Conservation (phyloP, 805 yeast genomes). For the Starmerella roubikii region DNA sequence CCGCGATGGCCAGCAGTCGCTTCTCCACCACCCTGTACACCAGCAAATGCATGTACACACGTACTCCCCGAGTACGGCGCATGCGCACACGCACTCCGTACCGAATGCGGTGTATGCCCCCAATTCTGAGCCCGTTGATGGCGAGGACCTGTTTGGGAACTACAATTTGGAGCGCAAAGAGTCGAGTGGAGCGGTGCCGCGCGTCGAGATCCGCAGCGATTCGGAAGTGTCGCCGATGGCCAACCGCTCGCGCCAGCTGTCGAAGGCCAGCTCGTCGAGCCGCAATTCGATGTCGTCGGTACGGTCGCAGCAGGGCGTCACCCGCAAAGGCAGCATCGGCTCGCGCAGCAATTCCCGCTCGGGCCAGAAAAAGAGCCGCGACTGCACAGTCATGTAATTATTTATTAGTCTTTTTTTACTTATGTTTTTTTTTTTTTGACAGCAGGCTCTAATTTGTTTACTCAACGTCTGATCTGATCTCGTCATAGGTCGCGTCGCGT, state of each 20-base stretch:
- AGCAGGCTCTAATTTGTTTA: not conserved
- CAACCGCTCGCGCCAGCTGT: not conserved
- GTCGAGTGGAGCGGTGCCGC: too few relatives aligned
- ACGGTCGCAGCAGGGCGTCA: not conserved
- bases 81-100: too few relatives aligned
- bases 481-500: not conserved
- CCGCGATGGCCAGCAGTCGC: too few relatives aligned
- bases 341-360: not conserved
- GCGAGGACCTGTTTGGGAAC: too few relatives aligned
- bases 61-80: too few relatives aligned
- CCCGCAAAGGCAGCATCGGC: not conserved
- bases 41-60: too few relatives aligned
- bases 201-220: too few relatives aligned
- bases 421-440: not conserved
- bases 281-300: not conserved
- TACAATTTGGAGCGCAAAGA: too few relatives aligned
- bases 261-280: not conserved
- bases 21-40: too few relatives aligned
- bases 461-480: not conserved
- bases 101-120: too few relatives aligned
- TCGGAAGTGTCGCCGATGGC: not conserved
- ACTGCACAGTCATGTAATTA: slow-evolving; percentile 1
- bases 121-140: too few relatives aligned
- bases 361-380: not conserved
- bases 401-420: not conserved